Evolutionary conservation across 257 asterid genomes (phyloP), one percentile per base, ranked within the genome.

Genomic region (Gynochthodes officinalis): DNA sequence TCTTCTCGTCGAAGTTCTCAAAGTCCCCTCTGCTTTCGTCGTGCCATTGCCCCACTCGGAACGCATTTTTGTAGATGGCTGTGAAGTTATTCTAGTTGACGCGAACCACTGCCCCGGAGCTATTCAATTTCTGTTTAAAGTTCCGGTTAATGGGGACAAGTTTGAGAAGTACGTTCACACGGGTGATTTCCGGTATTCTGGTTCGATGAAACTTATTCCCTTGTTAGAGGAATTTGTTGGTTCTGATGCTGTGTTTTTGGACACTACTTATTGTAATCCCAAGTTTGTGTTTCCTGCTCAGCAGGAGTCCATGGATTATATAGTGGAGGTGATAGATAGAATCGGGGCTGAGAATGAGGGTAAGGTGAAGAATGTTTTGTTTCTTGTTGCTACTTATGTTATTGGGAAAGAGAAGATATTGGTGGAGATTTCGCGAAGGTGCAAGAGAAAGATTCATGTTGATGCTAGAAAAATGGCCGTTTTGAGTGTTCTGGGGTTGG

Each of bases 101-200:
- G 98, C 98, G 12, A 93, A 93, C 76, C 97, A 93, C 82, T 93
- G 97, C 81, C 98, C 98, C 0, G 98, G 98, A 25, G 98, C 98
- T 21, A 97, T 93, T 53, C 96, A 91, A 71, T 89, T 91, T 66
- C 64, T 93, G 77, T 91, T 93, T 78, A 91, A 85, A 82, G 84
- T 88, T 53, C 90, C 89, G 1, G 83, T 70, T 39, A 50, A 25
- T 80, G 30, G 66, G 62, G 86, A 77, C 46, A 80, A 77, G 75
- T 77, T 82, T 74, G 93, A 89, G 81, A 87, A 83, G 86, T 93
- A 88, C 76, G 92, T 93, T 75, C 98, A 93, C 53, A 91, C 97
- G 18, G 98, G 97, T 14, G 97, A 90, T 77, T 93, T 91, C 75
- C 84, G 98, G 80, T 91, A 88, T 43, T 74, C 86, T 64, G 85